Conservation (phyloP, 202 grass and related monocot genomes). For the Hordeum pubiflorum region DNA sequence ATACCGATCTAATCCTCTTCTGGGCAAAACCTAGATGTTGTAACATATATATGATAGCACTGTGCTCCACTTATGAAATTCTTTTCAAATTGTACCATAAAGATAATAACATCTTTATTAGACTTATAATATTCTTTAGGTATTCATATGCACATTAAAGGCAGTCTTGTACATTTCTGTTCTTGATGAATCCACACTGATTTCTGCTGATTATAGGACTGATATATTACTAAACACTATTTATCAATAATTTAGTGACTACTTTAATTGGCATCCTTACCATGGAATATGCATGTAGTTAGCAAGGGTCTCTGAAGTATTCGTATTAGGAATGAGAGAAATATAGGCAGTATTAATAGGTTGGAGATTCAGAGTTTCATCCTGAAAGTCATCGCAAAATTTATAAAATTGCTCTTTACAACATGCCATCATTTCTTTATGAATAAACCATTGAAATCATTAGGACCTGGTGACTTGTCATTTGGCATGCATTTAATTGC, state of each 20-base stretch:
- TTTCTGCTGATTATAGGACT: background rate
- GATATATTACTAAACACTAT: background rate
- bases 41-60: background rate
- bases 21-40: background rate
- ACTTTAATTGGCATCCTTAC: background rate
- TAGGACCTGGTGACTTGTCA: background rate
- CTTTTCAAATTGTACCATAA: background rate
- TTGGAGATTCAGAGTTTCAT: background rate
- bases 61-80: background rate
- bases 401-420: background rate
- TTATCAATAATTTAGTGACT: background rate
- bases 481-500: background rate
- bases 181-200: background rate
- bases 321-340: background rate
- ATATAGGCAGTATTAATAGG: background rate
- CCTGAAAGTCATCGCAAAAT: background rate
- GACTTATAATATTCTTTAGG: background rate
- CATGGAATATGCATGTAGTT: background rate
- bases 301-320: background rate
- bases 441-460: background rate
- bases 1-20: background rate
- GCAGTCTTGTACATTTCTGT: background rate
- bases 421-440: background rate
- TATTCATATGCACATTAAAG: background rate
- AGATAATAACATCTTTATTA: background rate